A percentile compares a stretch with the other conserved stretches of the same genome.
Evolutionary conservation across 1,284 basidiomycete species (phyloP).

Genomic region (Cryptococcus depauperatus): DNA sequence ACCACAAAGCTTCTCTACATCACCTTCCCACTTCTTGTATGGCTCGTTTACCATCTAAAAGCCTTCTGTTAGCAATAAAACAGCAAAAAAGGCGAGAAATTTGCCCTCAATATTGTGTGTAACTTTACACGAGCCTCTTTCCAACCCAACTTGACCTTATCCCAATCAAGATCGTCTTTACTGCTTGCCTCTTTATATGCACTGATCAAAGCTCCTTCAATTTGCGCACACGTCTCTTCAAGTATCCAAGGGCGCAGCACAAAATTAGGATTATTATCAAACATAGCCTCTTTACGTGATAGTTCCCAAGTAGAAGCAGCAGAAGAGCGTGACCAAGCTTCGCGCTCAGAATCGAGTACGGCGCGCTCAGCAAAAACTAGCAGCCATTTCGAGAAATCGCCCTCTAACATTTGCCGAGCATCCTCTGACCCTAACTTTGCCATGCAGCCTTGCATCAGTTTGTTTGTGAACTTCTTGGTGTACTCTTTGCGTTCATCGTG

Average conservation of each 20-base stretch:
- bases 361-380: conserved; percentile 58
- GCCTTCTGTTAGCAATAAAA: no score
- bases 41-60: no score
- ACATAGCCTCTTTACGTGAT: conserved; percentile 38
- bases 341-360: conserved; percentile 45
- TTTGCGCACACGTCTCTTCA: conserved; percentile 71
- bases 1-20: no score
- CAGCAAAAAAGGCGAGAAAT: no score
- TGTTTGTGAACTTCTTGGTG: conserved; percentile 49
- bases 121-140: no score
- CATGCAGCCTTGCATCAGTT: conserved; percentile 48
- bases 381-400: conserved; percentile 62
- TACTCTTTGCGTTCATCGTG: conserved; percentile 29
- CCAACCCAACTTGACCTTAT: conserved; percentile 17
- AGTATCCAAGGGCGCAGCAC: conserved; percentile 86
- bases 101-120: no score
- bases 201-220: conserved; percentile 61
- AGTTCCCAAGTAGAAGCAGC: conserved; percentile 23
- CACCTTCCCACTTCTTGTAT: background rate
- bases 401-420: conserved; percentile 34
- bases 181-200: conserved; percentile 15
- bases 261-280: conserved; percentile 69
- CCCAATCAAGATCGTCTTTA: conserved; percentile 2
- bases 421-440: conserved; percentile 49
- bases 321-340: conserved; percentile 24